These are phyloP conservation scores for Aphanocladium album DNA, from an alignment of 2,329 filamentous ascomycete genomes.

Conservation along the genomic window DNA sequence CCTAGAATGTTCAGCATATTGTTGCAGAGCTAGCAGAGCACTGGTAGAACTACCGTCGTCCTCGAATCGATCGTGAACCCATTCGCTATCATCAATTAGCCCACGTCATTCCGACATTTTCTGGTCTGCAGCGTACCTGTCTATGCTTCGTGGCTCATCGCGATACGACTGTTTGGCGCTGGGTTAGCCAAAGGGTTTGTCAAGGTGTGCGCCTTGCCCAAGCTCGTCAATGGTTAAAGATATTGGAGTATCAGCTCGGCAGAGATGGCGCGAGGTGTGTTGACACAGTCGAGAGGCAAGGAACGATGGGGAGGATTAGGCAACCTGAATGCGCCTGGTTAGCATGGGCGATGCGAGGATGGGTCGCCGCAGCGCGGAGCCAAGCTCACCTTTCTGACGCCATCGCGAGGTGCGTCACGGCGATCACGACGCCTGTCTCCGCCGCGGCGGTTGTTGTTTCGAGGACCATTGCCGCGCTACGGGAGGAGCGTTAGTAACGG, in stretches of 20 bases:
- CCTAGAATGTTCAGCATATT: conserved; percentile 26
- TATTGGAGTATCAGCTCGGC: conserved; percentile 1
- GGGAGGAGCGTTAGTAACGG: conserved; percentile 17
- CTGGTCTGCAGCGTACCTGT: conserved; percentile 49
- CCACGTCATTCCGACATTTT: background rate
- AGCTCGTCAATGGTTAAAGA: conserved; percentile 18
- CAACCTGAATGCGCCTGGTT: conserved; percentile 26
- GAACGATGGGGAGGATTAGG: conserved; percentile 26
- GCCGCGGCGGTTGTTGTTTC: conserved; percentile 27
- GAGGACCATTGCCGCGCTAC: conserved; percentile 31
- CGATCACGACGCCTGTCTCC: conserved; percentile 32
- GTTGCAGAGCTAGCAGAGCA: conserved; percentile 8
- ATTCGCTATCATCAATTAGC: conserved; percentile 56
- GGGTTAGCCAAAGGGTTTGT: conserved; percentile 33
- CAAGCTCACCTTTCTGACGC: conserved; percentile 75
- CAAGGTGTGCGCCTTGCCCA: conserved; percentile 28
- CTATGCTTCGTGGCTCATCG: conserved; percentile 61
- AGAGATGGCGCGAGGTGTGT: conserved; percentile 23
- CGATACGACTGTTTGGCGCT: conserved; percentile 52
- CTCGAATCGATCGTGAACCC: conserved; percentile 89
- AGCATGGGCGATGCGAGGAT: background rate
- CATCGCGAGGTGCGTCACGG: conserved; percentile 65
- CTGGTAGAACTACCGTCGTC: conserved; percentile 52
- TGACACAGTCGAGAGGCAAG: conserved; percentile 24
- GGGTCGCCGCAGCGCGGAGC: conserved; percentile 10